Conservation (phyloP, 208 protist genomes). For the Naegleria gruberi region DNA sequence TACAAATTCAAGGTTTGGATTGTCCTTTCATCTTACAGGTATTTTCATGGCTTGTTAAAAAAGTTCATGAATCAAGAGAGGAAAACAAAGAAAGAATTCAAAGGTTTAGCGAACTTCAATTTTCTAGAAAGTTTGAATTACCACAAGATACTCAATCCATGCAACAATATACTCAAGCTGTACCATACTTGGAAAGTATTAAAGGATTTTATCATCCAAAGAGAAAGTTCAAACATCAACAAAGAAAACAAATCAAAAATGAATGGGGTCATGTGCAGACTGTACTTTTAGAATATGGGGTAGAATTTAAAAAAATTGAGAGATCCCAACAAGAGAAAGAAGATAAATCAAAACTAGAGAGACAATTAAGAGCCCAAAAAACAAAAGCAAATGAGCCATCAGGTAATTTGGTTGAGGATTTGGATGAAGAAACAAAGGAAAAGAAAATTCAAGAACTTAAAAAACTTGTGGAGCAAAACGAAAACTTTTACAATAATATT, state of each 20-base stretch:
- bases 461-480: background rate
- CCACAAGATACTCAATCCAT: slow-evolving; percentile 29
- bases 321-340: slow-evolving; percentile 4
- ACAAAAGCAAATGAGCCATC: background rate
- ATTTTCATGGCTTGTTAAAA: slow-evolving; percentile 63
- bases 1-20: slow-evolving; percentile 61
- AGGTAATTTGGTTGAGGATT: background rate
- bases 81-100: slow-evolving; percentile 53
- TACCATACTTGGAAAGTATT: background rate
- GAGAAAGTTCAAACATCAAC: slow-evolving; percentile 18
- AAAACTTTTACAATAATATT: background rate
- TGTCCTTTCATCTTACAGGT: slow-evolving; percentile 53
- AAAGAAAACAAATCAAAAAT: background rate
- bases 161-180: background rate
- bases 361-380: background rate
- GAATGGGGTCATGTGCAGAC: slow-evolving; percentile 32
- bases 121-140: slow-evolving; percentile 41
- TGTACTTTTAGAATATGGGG: slow-evolving; percentile 51
- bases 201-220: background rate
- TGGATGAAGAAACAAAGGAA: background rate
- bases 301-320: slow-evolving; percentile 24
- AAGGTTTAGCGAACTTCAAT: slow-evolving; percentile 49
- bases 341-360: background rate
- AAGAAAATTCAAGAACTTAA: slow-evolving; percentile 11
- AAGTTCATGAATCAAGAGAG: slow-evolving; percentile 58